Base-by-base conservation (phyloP, 2,329 filamentous ascomycete genomes). In the Alternaria gaisen region DNA sequence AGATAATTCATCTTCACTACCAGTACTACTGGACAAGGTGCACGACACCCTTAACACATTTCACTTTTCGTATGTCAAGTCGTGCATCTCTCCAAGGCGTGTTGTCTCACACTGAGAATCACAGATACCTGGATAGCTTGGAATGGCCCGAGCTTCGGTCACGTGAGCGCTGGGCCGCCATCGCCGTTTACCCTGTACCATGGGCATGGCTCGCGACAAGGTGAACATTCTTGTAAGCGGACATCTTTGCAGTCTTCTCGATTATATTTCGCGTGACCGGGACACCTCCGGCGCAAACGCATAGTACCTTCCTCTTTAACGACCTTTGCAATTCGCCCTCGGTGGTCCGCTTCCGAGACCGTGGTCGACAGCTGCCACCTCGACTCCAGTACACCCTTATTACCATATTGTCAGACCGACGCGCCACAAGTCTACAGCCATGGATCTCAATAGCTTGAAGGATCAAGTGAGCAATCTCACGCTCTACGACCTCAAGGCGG, bases 401-500 rank as follows among this genome's bases (percentile, higher is more conserved):
- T 22, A 11, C 50, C 53, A 60, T 20, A 52, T 22, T 43, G 24
- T 40, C 53, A 30, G 34, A 8, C 34, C 38, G 38, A 56, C 53
- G 50, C 66, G 64, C 61, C 38, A 43, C 34, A 36, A 18, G 24
- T 20, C 56, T 43, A 18, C 68, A 80, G 83, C 77, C 72, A 97
- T 97, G 93, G 92, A 97, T 85, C 86, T 96, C 79, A 90, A 90
- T 81, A 92, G 86, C 76, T 81, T 97, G 56, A 94, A 92, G 80
- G 92, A 92, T 73, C 90, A 92, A 81, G 93, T 97, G 80, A 90
- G 90, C 83, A 96, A 95, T 83, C 85, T 97, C 86, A 92, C 91
- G 73, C 86, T 97, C 80, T 97, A 97, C 84, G 94, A 97, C 81
- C 78, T 97, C 83, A 97, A 97, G 84, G 94, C 94, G 56, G 91